These are phyloP conservation scores for Fusarium udum DNA, from an alignment of 2,329 filamentous ascomycete species.

Conservation along the genomic window DNA sequence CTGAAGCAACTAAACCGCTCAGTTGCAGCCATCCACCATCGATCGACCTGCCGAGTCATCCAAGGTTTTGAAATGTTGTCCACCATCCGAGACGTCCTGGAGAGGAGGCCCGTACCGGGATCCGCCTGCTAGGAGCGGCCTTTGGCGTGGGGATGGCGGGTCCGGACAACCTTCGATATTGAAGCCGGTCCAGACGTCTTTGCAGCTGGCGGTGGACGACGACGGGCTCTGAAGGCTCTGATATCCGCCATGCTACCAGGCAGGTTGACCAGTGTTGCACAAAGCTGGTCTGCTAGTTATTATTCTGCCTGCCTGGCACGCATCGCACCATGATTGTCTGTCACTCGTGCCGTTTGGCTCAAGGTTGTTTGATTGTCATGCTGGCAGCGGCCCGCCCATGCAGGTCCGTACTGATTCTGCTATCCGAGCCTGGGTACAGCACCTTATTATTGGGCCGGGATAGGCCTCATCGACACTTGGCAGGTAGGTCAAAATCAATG, in stretches of 20 bases:
- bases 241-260: not conserved
- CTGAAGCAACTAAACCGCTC: conserved; percentile 45
- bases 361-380: conserved; percentile 18
- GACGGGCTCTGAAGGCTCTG: not conserved
- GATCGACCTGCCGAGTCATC: conserved; percentile 28
- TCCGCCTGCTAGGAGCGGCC: conserved; percentile 28
- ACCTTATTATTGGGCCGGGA: conserved; percentile 43
- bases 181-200: conserved; percentile 9
- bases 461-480: conserved; percentile 35
- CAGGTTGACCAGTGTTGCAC: not conserved
- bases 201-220: conserved; percentile 22
- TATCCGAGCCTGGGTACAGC: conserved; percentile 13
- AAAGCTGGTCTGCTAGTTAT: not conserved
- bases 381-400: conserved; percentile 39
- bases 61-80: conserved; percentile 33
- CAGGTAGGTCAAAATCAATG: conserved; percentile 21
- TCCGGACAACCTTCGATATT: conserved; percentile 9
- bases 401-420: conserved; percentile 33
- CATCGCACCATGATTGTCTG: conserved; percentile 3
- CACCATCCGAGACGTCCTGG: conserved; percentile 19
- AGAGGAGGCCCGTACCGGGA: conserved; percentile 34
- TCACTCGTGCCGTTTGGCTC: conserved; percentile 26
- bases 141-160: conserved; percentile 36
- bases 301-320: conserved; percentile 4
- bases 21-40: conserved; percentile 39